Evolutionary conservation across 2,329 filamentous ascomycete species (phyloP).

Genomic region (Tympanopsis confertula): DNA sequence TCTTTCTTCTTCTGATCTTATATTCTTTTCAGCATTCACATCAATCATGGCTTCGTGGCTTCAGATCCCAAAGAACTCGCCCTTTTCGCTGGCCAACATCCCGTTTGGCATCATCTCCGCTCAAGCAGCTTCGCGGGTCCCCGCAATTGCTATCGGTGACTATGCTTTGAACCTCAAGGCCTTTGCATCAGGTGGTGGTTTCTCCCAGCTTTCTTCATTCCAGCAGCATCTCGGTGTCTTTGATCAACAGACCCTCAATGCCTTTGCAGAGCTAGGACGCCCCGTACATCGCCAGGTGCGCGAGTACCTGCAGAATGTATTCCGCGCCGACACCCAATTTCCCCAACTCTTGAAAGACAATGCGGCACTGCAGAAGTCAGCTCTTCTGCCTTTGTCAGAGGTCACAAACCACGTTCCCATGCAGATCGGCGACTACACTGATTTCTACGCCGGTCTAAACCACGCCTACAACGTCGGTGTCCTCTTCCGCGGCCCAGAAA

Average conservation of each 20-base stretch:
- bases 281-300: conserved; percentile 58
- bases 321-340: conserved; percentile 45
- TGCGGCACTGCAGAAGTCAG: conserved; percentile 37
- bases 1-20: no score
- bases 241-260: conserved; percentile 54
- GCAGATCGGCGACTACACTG: conserved; percentile 72
- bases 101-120: conserved; percentile 64
- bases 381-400: conserved; percentile 44
- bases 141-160: conserved; percentile 58
- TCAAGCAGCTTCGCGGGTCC: conserved; percentile 26
- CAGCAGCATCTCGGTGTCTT: conserved; percentile 50
- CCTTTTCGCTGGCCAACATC: conserved; percentile 66
- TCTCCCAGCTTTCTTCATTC: conserved; percentile 31
- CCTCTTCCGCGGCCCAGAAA: conserved; percentile 61
- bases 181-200: conserved; percentile 47
- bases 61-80: conserved; percentile 30
- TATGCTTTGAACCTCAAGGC: conserved; percentile 53
- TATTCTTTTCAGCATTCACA: no score
- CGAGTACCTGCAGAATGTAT: conserved; percentile 55
- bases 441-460: conserved; percentile 73
- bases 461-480: conserved; percentile 60
- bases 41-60: conserved; percentile 14
- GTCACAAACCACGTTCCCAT: conserved; percentile 63
- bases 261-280: conserved; percentile 62
- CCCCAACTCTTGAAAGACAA: conserved; percentile 55